A percentile compares a stretch with the other conserved stretches of the same genome.
Evolutionary conservation across 208 protist species (phyloP).

Genomic region (Wallacemonas rigidus): DNA sequence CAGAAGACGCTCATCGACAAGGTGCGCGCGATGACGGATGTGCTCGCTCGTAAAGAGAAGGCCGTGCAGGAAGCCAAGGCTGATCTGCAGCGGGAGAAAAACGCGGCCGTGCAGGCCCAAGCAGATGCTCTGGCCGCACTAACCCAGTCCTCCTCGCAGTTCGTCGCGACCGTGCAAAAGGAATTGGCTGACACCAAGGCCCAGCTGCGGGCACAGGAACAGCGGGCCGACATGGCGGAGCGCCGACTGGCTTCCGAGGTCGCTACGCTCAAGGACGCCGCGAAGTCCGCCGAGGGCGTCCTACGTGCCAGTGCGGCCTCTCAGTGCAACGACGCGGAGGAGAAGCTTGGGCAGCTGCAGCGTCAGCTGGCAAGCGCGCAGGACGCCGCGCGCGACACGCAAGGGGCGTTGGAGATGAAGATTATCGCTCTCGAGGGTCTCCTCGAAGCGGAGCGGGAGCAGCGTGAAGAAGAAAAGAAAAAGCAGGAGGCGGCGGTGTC

Average conservation of each 20-base stretch:
- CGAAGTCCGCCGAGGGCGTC: slow-evolving; percentile 2
- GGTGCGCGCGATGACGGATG: background rate
- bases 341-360: slow-evolving; percentile 10
- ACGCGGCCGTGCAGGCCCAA: background rate
- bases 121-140: background rate
- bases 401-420: slow-evolving; percentile 12
- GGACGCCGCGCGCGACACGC: background rate
- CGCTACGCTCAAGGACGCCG: slow-evolving; percentile 7
- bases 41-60: slow-evolving; percentile 2
- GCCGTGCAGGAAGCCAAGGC: background rate
- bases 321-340: slow-evolving; percentile 5
- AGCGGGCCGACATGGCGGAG: slow-evolving; percentile 9
- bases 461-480: slow-evolving; percentile 19
- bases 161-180: slow-evolving; percentile 3
- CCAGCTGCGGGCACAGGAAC: slow-evolving; percentile 1
- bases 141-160: slow-evolving; percentile 4
- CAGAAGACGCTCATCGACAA: background rate
- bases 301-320: background rate
- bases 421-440: slow-evolving; percentile 5
- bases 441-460: slow-evolving; percentile 22
- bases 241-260: slow-evolving; percentile 1
- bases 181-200: slow-evolving; percentile 2
- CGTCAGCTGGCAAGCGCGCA: slow-evolving; percentile 4
- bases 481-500: background rate
- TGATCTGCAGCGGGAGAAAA: slow-evolving; percentile 8